Evolutionary conservation across 768 basidiomycete genomes (phyloP).

Genomic region (Lepiota subincarnata): DNA sequence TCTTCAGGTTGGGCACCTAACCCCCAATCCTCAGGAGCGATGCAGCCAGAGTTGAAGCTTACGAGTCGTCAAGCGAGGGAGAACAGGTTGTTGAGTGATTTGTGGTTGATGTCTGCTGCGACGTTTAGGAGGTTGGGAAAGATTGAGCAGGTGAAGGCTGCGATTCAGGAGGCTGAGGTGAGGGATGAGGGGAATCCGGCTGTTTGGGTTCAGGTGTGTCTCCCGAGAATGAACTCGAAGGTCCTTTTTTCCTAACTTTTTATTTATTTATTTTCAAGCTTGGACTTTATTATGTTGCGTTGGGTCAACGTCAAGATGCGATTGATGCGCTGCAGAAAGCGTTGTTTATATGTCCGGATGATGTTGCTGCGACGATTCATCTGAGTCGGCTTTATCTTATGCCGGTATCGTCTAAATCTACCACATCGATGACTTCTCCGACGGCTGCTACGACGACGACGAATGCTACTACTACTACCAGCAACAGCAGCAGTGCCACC

Average conservation of each 20-base stretch:
- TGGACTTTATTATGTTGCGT: slow-evolving; percentile 65
- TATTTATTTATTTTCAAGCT: slow-evolving; percentile 40
- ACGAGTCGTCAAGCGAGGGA: slow-evolving; percentile 51
- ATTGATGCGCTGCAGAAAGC: slow-evolving; percentile 82
- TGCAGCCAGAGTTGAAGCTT: slow-evolving; percentile 29
- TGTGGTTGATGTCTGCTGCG: slow-evolving; percentile 94
- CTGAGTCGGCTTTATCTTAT: slow-evolving; percentile 72
- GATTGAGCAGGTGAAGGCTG: slow-evolving; percentile 83
- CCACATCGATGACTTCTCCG: too few relatives aligned
- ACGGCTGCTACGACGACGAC: too few relatives aligned
- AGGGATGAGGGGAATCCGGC: slow-evolving; percentile 80
- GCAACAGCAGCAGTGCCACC: neutral
- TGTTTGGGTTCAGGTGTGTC: slow-evolving; percentile 92
- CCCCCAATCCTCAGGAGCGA: slow-evolving; percentile 39
- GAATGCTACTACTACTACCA: too few relatives aligned
- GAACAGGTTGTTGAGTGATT: slow-evolving; percentile 67
- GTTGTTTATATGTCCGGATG: slow-evolving; percentile 78
- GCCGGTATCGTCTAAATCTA: slow-evolving; percentile 18
- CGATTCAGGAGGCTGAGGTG: slow-evolving; percentile 94
- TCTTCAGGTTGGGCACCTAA: too few relatives aligned
- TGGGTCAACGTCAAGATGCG: slow-evolving; percentile 57
- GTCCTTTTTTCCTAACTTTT: neutral
- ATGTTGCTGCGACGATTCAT: slow-evolving; percentile 75
- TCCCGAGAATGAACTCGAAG: too few relatives aligned
- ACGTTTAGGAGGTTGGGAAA: slow-evolving; percentile 89